Evolutionary conservation across 148 eudicot genomes (phyloP), one percentile per base, ranked within the genome.

Genomic region (Oxyria digyna): DNA sequence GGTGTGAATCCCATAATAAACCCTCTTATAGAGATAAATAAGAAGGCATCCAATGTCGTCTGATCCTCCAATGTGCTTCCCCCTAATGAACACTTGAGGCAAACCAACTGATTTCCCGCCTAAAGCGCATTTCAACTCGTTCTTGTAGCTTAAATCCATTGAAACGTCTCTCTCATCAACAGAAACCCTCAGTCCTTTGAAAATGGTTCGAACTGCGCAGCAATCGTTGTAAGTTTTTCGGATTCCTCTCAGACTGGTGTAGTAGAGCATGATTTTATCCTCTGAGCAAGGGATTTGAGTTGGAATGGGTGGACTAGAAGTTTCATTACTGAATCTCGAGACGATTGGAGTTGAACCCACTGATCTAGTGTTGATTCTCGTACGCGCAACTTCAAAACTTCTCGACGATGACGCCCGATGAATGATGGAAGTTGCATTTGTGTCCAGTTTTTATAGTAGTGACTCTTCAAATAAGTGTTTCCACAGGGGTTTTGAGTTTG

Each of bases 401-500:
- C 70, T 83, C 23, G 81, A 67, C 0, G 78, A 77, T 67, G 89
- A 79, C 0, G 94, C n/a, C n/a, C n/a, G n/a, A n/a, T n/a, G n/a
- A n/a, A n/a, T 87, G 64, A 88, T 83, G 14, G 86, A 83, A 45
- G 66, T 81, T 42, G 84, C 84, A 77, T 76, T 82, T 3, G 91
- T 71, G 55, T 89, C 96, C 85, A 84, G n/a, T n/a, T n/a, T 92
- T 8, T 94, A 79, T 0, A 89, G 72, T 74, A 92, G 68, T 2
- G 89, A 83, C 70, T 92, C 98, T 77, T 89, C 94, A 7, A 96
- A 92, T n/a, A n/a, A n/a, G n/a, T n/a, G n/a, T n/a, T n/a, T n/a
- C 98, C 6, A 81, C 80, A 35, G 85, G 82, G 54, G 80, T 80
- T 4, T 18, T 4, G 49, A 68, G 26, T n/a, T 69, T 49, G 2